Evolutionary conservation across 352 stramenopile genomes (phyloP), one percentile per base, ranked within the genome.

Genomic region (Phytophthora litchii): DNA sequence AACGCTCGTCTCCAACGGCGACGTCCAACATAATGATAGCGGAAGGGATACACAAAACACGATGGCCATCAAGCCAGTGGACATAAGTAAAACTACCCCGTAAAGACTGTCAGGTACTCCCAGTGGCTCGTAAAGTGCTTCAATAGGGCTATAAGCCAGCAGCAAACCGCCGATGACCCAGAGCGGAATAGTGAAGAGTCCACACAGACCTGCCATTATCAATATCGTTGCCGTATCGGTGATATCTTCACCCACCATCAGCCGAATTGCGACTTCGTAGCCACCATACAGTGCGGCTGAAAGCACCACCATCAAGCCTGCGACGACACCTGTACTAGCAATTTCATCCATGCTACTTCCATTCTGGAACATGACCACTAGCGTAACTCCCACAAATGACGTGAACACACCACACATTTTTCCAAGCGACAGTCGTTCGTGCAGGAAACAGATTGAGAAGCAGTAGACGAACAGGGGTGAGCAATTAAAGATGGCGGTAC

Each of bases 381-480:
- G 42, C 21, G 57, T 74, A 20, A 87, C 77, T 10, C 77, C 77
- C 1, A 48, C 67, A 41, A 87, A 77, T 14, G 77, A 72, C n/a
- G 64, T 67, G 17, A 80, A 38, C 12, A 87, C 77, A 13, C 74
- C 74, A 5, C 59, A 69, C 46, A 85, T 50, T 36, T 88, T 85
- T 6, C 48, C 41, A 20, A 76, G 16, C 20, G 67, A 70, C 29
- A 81, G 21, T 34, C 64, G 60, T 34, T 88, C 78, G 47, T 64
- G 48, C 29, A 88, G 52, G 13, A 83, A 80, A 55, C 74, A 88
- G 38, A 85, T 74, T 8, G 78, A 88, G 45, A 85, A 88, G 55
- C 69, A 83, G 70, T 83, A 88, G 8, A 88, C 78, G 51, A 85
- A 88, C 1, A 88, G 62, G 20, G 78, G 78, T 25, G 75, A 81